Evolutionary conservation across 768 basidiomycete genomes (phyloP).

Genomic region (Mycena filopes): DNA sequence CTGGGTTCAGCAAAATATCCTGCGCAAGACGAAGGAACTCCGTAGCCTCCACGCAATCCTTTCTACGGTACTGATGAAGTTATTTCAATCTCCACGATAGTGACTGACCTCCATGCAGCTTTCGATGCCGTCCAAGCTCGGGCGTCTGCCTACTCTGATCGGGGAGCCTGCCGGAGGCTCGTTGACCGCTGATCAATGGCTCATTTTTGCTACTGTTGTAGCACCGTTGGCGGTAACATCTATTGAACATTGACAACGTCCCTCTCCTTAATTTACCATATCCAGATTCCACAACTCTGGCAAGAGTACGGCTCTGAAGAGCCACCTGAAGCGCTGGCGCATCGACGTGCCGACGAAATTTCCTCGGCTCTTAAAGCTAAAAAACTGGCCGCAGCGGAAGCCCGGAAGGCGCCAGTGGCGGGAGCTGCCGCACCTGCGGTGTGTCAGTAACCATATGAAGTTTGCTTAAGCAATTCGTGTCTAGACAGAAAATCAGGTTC

Average conservation of each 20-base stretch:
- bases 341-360: conserved; percentile 5
- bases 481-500: too few species aligned
- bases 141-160: conserved; percentile 37
- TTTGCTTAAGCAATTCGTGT: too few species aligned
- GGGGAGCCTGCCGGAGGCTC: conserved; percentile 47
- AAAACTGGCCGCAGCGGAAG: not conserved
- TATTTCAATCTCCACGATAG: too few species aligned
- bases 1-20: conserved; percentile 36
- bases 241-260: too few species aligned
- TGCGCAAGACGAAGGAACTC: conserved; percentile 29
- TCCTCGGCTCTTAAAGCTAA: not conserved
- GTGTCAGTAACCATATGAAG: too few species aligned
- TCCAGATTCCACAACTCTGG: conserved; percentile 44
- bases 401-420: not conserved
- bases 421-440: too few species aligned
- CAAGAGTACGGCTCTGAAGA: conserved; percentile 23
- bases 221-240: conserved; percentile 43
- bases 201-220: conserved; percentile 40
- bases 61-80: conserved; percentile 3
- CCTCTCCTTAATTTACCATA: too few species aligned
- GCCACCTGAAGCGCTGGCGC: not conserved
- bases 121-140: conserved; percentile 17
- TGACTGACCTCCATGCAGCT: too few species aligned
- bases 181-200: conserved; percentile 48
- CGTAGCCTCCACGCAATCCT: conserved; percentile 22